Evolutionary conservation across 2,329 filamentous ascomycete species (phyloP).

Genomic region (Pseudogymnoascus sp.): DNA sequence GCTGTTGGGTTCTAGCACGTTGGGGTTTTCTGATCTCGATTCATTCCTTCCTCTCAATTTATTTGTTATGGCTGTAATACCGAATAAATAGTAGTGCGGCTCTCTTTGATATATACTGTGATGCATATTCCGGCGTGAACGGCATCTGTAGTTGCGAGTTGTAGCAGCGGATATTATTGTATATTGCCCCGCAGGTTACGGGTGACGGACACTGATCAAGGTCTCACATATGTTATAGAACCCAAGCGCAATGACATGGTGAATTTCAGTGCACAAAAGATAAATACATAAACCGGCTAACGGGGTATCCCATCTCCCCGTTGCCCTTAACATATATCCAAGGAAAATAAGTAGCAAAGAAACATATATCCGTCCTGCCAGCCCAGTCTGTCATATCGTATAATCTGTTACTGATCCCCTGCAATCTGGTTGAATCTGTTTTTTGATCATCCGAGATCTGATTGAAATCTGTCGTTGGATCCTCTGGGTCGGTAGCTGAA

Average conservation of each 20-base stretch:
- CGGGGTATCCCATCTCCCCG: neutral
- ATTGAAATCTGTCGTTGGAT: neutral
- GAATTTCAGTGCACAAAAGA: neutral
- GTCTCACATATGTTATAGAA: neutral
- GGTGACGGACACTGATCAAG: too few species aligned
- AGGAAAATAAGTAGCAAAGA: neutral
- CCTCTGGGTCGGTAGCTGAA: neutral
- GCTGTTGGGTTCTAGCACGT: too few species aligned
- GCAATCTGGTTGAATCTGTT: neutral
- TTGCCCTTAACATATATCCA: neutral
- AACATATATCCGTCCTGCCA: neutral
- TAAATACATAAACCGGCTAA: neutral
- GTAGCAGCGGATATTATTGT: neutral
- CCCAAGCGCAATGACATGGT: neutral
- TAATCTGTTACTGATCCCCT: neutral
- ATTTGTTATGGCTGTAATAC: too few species aligned
- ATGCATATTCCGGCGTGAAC: too few species aligned
- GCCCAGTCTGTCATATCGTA: neutral
- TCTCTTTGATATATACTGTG: too few species aligned
- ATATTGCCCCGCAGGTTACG: neutral
- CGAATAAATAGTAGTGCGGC: too few species aligned
- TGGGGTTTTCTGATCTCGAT: too few species aligned
- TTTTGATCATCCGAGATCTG: neutral
- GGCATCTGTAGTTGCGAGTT: too few species aligned
- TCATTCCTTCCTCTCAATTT: too few species aligned